Percentiles rank a stretch among this genome's conserved stretches.
These are phyloP conservation scores for Hansenula lynferdii DNA, from an alignment of 1,139 yeast genomes.

Conservation along the genomic window DNA sequence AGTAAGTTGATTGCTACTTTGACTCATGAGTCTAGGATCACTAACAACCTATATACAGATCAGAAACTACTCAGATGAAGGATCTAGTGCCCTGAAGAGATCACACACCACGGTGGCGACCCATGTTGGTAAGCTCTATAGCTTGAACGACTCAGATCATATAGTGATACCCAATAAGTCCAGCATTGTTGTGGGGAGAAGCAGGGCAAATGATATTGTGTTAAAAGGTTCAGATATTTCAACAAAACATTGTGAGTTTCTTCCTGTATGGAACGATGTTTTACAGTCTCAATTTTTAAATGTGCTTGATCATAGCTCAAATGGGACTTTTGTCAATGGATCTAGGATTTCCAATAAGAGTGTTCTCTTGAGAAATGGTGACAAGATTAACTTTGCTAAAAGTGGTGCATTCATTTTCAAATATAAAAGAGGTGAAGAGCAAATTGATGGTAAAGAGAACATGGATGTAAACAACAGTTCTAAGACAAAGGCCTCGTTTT, in stretches of 20 bases:
- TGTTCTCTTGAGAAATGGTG: conserved; percentile 55
- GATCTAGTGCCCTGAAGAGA: not conserved
- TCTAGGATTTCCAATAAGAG: conserved; percentile 45
- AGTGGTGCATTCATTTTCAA: conserved; percentile 54
- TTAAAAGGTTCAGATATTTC: conserved; percentile 59
- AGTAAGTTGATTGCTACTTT: not conserved
- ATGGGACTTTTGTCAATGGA: conserved; percentile 66
- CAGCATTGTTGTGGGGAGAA: conserved; percentile 44
- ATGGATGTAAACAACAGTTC: not conserved
- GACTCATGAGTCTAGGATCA: not conserved
- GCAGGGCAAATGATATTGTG: conserved; percentile 56
- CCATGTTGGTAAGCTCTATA: conserved; percentile 14
- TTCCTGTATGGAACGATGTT: conserved; percentile 30
- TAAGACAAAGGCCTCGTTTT: conserved; percentile 37
- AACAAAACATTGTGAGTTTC: conserved; percentile 56
- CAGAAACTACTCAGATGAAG: not conserved
- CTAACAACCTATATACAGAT: not conserved
- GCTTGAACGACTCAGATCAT: conserved; percentile 8
- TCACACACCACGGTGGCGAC: not conserved
- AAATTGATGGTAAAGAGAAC: conserved; percentile 9
- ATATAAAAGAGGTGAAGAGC: conserved; percentile 28
- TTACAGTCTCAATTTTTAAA: conserved; percentile 38
- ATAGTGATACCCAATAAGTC: conserved; percentile 6
- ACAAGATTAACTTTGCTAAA: conserved; percentile 57
- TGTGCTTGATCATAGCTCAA: conserved; percentile 56